Percentiles rank a stretch among this genome's conserved stretches.
phyloP scores from a whole-genome alignment of 306 rosid species.

The Betula pendula region DNA sequence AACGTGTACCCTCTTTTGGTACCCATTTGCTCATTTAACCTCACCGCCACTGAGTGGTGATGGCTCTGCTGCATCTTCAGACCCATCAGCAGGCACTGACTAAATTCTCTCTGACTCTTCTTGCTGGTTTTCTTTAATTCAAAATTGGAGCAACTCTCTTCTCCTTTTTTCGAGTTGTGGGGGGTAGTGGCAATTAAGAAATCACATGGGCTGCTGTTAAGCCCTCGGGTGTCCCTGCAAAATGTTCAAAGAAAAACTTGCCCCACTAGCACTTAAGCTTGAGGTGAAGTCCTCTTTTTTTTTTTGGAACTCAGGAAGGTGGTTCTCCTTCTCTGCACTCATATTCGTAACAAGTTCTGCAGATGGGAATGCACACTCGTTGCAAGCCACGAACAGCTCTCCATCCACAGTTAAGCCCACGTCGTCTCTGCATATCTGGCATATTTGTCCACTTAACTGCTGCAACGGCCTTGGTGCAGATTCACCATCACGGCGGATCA shows the following conservation, averaged over 20 bases:
- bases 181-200: too few relatives aligned
- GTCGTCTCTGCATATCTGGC: constrained; percentile 66
- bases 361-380: constrained; percentile 76
- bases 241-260: too few relatives aligned
- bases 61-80: constrained; percentile 52
- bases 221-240: too few relatives aligned
- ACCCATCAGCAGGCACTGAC: constrained; percentile 59
- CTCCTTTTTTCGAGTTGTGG: too few relatives aligned
- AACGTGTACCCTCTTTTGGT: constrained; percentile 68
- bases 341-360: constrained; percentile 66
- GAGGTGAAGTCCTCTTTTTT: too few relatives aligned
- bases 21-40: constrained; percentile 70
- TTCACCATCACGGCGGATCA: constrained; percentile 52
- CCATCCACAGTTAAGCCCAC: constrained; percentile 48
- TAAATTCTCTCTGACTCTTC: constrained; percentile 27
- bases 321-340: constrained; percentile 71
- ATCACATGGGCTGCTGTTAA: too few relatives aligned
- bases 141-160: too few relatives aligned
- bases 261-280: too few relatives aligned
- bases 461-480: constrained; percentile 31
- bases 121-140: constrained; percentile 3
- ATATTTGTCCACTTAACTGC: constrained; percentile 33
- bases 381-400: constrained; percentile 68
- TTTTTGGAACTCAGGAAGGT: too few relatives aligned
- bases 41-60: constrained; percentile 62